Percentiles rank a stretch among this genome's conserved stretches.
These are phyloP conservation scores for Aspergillus quadricinctus DNA, from an alignment of 2,329 filamentous ascomycete species.

Conservation along the genomic window DNA sequence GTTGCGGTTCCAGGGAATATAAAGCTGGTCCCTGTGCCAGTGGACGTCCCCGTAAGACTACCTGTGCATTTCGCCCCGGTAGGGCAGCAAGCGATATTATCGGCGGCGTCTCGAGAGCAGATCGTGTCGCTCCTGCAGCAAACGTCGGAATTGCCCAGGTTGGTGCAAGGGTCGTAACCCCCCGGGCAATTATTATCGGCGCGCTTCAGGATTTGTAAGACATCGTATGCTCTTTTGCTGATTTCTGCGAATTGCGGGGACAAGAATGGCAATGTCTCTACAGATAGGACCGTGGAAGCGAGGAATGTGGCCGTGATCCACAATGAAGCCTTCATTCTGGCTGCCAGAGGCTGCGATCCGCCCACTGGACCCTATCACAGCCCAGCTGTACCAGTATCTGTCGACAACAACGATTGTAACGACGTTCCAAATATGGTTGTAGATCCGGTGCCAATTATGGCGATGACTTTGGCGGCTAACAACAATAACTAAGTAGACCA, in stretches of 20 bases:
- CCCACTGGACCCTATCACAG: conserved; percentile 5
- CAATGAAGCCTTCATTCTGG: conserved; percentile 31
- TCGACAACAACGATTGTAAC: neutral
- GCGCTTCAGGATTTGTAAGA: conserved; percentile 30
- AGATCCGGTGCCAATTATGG: conserved; percentile 2
- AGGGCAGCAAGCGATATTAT: conserved; percentile 60
- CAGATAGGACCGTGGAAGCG: conserved; percentile 25
- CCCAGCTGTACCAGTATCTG: neutral
- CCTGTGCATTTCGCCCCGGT: conserved; percentile 56
- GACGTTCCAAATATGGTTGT: neutral
- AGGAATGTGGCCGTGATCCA: conserved; percentile 30
- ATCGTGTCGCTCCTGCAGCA: conserved; percentile 53
- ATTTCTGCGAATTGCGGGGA: conserved; percentile 19
- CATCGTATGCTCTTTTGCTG: conserved; percentile 24
- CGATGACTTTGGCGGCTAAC: conserved; percentile 16
- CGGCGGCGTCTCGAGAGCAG: conserved; percentile 53
- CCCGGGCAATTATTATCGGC: conserved; percentile 44
- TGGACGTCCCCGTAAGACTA: conserved; percentile 37
- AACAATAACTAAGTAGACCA: conserved; percentile 30
- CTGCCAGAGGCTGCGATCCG: conserved; percentile 10
- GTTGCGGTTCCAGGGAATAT: conserved; percentile 31
- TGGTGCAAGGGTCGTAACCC: conserved; percentile 50
- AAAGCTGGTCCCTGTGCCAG: conserved; percentile 25
- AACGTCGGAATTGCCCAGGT: conserved; percentile 48
- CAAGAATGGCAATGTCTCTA: conserved; percentile 28